Evolutionary conservation across 306 rosid genomes (phyloP), one percentile per base, ranked within the genome.

Genomic region (Castanea mollissima): DNA sequence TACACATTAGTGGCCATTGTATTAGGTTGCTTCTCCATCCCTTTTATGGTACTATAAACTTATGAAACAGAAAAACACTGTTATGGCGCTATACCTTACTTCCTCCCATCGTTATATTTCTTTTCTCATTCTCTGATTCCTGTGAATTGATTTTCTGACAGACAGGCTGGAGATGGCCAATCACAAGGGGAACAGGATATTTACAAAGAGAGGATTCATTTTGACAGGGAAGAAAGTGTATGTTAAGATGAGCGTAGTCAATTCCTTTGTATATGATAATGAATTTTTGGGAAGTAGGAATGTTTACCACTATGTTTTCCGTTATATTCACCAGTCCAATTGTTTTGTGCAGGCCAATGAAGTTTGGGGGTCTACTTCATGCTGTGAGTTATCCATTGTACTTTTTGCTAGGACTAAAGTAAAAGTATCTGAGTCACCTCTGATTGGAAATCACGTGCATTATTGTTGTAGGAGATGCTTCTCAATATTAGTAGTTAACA

Each of bases 291-390:
- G 41, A 46, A 41, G 25, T 18, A 55, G 44, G 56, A 15, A 35
- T 32, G 6, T 64, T 31, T 31, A 7, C 67, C 41, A 9, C 51
- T 19, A 64, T 78, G 73, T n/a, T 71, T 64, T 77, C 62, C 58
- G 4, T 55, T 80, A 23, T 78, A 72, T 49, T 60, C 25, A 78
- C 75, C 78, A 51, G 69, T 64, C 46, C 51, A 19, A 49, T 79
- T 81, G 57, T 59, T 78, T 83, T 81, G 32, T 64, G 49, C 88
- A 92, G 96, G 88, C 82, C 82, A 90, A 82, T 79, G 87, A 85
- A 85, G 88, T 75, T 82, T 84, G 80, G 56, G 84, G 76, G 77
- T 82, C 71, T 56, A 38, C 72, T 60, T 78, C 81, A 12, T 58
- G 80, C 57, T 83, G 94, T 90, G 83, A 88, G 91, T 92, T 69